Evolutionary conservation across 495 filamentous ascomycete species (phyloP), one percentile per base, ranked within the genome.

Genomic region (Penicillium cataractarum): DNA sequence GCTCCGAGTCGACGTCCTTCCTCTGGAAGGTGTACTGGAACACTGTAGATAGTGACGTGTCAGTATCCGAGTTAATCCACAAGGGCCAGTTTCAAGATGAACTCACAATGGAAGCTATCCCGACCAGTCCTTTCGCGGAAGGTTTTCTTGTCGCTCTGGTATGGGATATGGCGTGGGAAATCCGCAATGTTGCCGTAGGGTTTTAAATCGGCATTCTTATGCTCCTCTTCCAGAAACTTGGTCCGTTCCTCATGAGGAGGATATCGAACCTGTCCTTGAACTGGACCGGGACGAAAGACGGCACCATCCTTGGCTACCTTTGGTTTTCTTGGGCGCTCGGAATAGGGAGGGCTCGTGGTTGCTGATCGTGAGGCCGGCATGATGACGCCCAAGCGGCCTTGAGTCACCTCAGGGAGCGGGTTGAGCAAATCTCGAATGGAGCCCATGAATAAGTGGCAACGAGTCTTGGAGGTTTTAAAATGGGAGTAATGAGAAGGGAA

Each of bases 21-120:
- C 88, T 71, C 67, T 85, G 84, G 78, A 97, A 99, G n/a, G 83
- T 87, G 75, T 98, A 99, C 60, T 94, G 87, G 74, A 93, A 97
- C 6, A 96, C 95, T 97, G 61, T 44, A 55, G 19, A 13, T 42
- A 31, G 53, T 17, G 8, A 57, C 21, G 24, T 22, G 13, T 42
- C 21, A 56, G 37, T 26, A 31, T 24, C 22, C 15, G n/a, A 12
- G 4, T 40, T 55, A 24, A 61, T 46, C n/a, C 17, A 4, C 32
- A 9, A 50, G 12, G n/a, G 8, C 13, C 26, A 40, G 9, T 26
- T 17, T 39, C 17, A 21, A 26, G 21, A 31, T 42, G 2, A 6
- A 44, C 49, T 31, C 27, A 96, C 95, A 91, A 82, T 97, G 89
- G 68, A 99, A 93, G 57, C 87, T 88, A 65, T 93, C 90, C 58